Evolutionary conservation across 495 filamentous ascomycete species (phyloP), one percentile per base, ranked within the genome.

Genomic region (Sphaerosporella brunnea): DNA sequence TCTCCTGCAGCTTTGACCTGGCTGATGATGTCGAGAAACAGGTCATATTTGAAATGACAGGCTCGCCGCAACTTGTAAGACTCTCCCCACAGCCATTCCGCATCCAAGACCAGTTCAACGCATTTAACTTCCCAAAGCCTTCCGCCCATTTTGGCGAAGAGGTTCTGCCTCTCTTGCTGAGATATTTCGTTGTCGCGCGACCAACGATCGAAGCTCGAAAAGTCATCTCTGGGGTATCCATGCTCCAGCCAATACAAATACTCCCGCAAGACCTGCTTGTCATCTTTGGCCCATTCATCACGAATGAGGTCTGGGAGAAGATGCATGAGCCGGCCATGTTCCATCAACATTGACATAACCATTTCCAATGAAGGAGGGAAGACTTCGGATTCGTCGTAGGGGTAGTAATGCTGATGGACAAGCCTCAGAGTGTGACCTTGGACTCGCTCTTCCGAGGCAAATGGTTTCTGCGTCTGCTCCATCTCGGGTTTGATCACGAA

Each of bases 221-320:
- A 19, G 2, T 24, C 13, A 8, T 43, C 40, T 18, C 20, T 26
- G 2, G 40, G 40, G 11, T 26, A 11, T 13, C 20, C 19, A 43
- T 43, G 45, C 19, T 52, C 44, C 16, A 23, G 30, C 16, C 41
- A 8, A n/a, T 28, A 15, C 13, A 57, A 23, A 1, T 25, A 26
- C 15, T 58, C 42, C 11, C 45, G 45, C 1, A 50, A 45, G 3
- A 32, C 36, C n/a, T 49, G 23, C 2, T 53, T 40, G 25, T 50
- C 52, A 0, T 39, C 39, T 23, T 55, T 56, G 10, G 39, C 41
- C 53, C 53, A 56, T 23, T 51, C 52, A 3, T 56, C 52, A 0
- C 45, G 34, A n/a, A 58, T 30, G 13, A 53, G 44, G 4, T 46
- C 45, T 2, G 55, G 55, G 21, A 58, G 13, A 28, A 49, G 52